Percentiles rank a stretch among this genome's conserved stretches.
These are phyloP conservation scores for Takashimella koratensis DNA, from an alignment of 1,284 basidiomycete genomes.

Conservation along the genomic window DNA sequence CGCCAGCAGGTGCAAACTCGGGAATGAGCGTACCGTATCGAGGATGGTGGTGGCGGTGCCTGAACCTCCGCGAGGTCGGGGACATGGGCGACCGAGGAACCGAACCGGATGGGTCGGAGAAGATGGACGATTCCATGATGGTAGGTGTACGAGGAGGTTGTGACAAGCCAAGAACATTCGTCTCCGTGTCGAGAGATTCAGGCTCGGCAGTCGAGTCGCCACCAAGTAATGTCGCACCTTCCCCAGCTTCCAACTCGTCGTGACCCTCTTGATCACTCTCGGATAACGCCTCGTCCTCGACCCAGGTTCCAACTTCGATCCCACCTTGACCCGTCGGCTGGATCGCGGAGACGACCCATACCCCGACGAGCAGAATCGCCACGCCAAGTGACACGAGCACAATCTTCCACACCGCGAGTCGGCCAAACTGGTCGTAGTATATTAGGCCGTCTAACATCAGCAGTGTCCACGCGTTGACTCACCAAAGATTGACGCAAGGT, in stretches of 20 bases:
- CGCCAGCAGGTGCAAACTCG: conserved; percentile 34
- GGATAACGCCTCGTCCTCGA: conserved; percentile 30
- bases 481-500: conserved; percentile 77
- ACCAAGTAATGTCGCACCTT: conserved; percentile 20
- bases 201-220: conserved; percentile 17
- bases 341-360: conserved; percentile 71
- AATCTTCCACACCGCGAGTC: conserved; percentile 67
- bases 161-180: conserved; percentile 3
- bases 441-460: conserved; percentile 60
- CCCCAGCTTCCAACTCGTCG: conserved; percentile 23
- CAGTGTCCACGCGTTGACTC: conserved; percentile 13
- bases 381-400: conserved; percentile 75
- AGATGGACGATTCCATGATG: background rate
- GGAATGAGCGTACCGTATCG: conserved; percentile 47
- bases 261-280: conserved; percentile 16
- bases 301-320: conserved; percentile 50
- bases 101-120: conserved; percentile 3
- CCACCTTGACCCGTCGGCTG: conserved; percentile 43
- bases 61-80: conserved; percentile 10
- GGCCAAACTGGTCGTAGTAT: conserved; percentile 83
- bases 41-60: conserved; percentile 19
- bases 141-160: conserved; percentile 5
- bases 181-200: conserved; percentile 10
- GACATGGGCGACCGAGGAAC: conserved; percentile 22
- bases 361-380: conserved; percentile 72